These are phyloP conservation scores for Eucalyptus viminalis DNA, from an alignment of 345 rosid genomes.

Conservation along the genomic window DNA sequence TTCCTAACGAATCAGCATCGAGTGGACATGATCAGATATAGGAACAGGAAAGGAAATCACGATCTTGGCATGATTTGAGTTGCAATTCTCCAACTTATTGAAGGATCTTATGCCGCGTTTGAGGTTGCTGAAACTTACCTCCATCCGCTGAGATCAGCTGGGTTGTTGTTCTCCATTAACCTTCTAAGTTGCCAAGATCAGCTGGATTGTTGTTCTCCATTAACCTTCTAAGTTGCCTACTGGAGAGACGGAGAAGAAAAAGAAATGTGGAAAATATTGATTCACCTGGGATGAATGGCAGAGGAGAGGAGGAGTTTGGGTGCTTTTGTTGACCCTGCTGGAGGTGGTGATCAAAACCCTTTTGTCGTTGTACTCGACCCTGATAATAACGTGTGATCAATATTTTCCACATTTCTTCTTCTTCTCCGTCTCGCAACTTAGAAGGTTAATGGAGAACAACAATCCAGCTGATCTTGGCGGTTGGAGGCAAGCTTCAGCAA, in stretches of 20 bases:
- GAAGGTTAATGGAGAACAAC: not conserved
- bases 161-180: no score
- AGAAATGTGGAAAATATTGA: not conserved
- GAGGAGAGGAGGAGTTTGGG: no score
- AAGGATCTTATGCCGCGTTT: not conserved
- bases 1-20: no score
- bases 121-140: not conserved
- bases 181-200: not conserved
- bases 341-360: no score
- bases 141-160: not conserved
- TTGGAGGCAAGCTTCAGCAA: not conserved
- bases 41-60: not conserved
- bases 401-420: not conserved
- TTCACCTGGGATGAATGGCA: not conserved
- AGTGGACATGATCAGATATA: not conserved
- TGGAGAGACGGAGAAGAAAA: not conserved
- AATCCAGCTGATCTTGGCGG: not conserved
- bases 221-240: not conserved
- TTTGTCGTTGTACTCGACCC: no score
- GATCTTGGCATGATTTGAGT: not conserved
- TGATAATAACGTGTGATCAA: no score
- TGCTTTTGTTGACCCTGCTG: no score
- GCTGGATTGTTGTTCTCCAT: not conserved
- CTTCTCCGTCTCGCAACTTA: not conserved
- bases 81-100: not conserved